Conservation (phyloP, 257 asterid genomes). For the Fraxinus anomala region DNA sequence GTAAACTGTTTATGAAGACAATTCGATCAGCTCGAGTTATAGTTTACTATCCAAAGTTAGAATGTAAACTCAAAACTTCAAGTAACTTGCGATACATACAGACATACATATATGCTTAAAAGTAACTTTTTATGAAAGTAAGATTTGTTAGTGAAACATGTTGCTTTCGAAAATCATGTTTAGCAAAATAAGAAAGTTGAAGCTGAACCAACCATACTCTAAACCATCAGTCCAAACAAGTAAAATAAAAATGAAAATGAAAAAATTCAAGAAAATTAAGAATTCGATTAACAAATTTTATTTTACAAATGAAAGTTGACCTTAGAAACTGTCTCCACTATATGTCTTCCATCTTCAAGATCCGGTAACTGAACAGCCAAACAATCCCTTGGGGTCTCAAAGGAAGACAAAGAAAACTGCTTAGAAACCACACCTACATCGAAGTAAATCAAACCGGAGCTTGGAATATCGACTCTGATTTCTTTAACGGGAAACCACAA, state of each 20-base stretch:
- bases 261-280: constrained; percentile 3
- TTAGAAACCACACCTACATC: constrained; percentile 92
- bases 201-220: background rate
- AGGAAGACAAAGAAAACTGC: constrained; percentile 84
- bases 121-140: too few relatives aligned
- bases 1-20: constrained; percentile 43
- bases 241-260: constrained; percentile 4
- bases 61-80: too few relatives aligned
- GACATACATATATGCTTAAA: too few relatives aligned
- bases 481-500: constrained; percentile 88
- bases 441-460: constrained; percentile 91
- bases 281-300: background rate
- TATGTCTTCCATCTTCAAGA: constrained; percentile 42
- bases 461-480: constrained; percentile 85
- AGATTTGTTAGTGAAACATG: too few relatives aligned
- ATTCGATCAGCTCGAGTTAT: constrained; percentile 17
- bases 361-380: constrained; percentile 58
- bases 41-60: too few relatives aligned
- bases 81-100: too few relatives aligned
- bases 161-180: background rate
- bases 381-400: constrained; percentile 88
- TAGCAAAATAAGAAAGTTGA: background rate
- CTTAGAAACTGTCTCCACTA: constrained; percentile 42
- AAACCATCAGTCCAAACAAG: background rate
- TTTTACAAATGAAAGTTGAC: constrained; percentile 28